Base-by-base conservation (phyloP, 2,329 filamentous ascomycete species). In the Aureobasidium sp. region DNA sequence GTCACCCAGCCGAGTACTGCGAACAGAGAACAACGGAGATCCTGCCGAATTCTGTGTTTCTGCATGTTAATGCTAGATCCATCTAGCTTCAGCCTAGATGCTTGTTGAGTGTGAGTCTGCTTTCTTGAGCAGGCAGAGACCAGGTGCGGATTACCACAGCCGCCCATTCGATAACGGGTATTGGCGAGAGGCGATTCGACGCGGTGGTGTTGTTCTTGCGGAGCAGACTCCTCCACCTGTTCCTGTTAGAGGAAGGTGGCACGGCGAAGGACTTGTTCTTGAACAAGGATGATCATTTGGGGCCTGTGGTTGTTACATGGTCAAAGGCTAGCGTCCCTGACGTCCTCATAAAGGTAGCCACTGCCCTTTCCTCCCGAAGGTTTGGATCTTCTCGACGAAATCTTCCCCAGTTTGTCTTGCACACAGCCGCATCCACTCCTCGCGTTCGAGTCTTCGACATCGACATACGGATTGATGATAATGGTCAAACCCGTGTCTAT, bases 401-500 rank as follows among this genome's bases (percentile, higher is more conserved):
- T 19, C 50, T 42, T 54, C 37, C 50, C 50, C 40, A 39, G 42
- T 14, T 24, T 24, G 54, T 37, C 44, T 39, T 35, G 37, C 37
- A 27, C 35, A 39, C 19, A 29, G 35, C 35, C 50, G 22, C 24
- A 17, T 29, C 29, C 9, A 15, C 12, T 19, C 15, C 29, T 35
- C 22, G 11, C 29, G n/a, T 39, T 12, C 19, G 17, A 24, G 15
- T 39, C 44, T 40, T 15, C n/a, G 11, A 33, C 39, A 9, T 31
- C 33, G 31, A 48, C 33, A 33, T 14, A 48, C 35, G 33, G 37
- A 40, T 4, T 48, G 40, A 57, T 6, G 33, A 35, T n/a, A 57
- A 57, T 35, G 59, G 29, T 29, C 37, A 85, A 57, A 60, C 31
- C 50, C 15, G 67, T 76, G 60, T 75, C 71, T 62, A 74, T 79